A percentile compares a stretch with the other conserved stretches of the same genome.
Conservation (phyloP, 345 rosid genomes). For the Eucalyptus tenuipes region DNA sequence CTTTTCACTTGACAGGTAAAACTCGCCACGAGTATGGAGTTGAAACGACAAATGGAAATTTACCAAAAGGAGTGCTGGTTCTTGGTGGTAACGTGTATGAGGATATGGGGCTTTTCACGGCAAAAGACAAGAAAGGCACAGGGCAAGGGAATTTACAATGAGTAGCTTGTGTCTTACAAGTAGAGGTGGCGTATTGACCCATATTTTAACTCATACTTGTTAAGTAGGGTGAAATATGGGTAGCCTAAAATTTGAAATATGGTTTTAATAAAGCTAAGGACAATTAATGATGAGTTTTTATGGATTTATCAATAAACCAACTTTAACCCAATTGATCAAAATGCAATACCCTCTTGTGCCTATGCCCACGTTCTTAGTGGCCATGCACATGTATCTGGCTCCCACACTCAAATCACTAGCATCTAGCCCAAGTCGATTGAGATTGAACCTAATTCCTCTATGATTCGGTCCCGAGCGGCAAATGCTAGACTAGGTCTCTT, state of each 20-base stretch:
- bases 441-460: background rate
- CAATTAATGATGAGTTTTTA: background rate
- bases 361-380: accelerated
- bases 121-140: background rate
- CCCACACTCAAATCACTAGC: background rate
- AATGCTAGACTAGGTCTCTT: background rate
- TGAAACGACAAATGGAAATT: background rate
- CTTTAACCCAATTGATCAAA: background rate
- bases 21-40: background rate
- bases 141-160: background rate
- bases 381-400: accelerated
- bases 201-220: background rate
- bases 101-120: background rate
- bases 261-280: background rate
- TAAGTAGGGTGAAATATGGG: background rate
- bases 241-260: background rate
- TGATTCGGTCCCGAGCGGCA: background rate
- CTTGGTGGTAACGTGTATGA: background rate
- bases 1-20: background rate
- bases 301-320: background rate
- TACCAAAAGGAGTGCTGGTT: background rate
- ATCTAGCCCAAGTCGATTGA: background rate
- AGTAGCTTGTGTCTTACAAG: background rate
- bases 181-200: background rate
- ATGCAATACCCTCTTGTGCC: background rate